Percentiles rank a stretch among this genome's conserved stretches.
Evolutionary conservation across 331 rosid genomes (phyloP).

Genomic region (Rosa hybrid): DNA sequence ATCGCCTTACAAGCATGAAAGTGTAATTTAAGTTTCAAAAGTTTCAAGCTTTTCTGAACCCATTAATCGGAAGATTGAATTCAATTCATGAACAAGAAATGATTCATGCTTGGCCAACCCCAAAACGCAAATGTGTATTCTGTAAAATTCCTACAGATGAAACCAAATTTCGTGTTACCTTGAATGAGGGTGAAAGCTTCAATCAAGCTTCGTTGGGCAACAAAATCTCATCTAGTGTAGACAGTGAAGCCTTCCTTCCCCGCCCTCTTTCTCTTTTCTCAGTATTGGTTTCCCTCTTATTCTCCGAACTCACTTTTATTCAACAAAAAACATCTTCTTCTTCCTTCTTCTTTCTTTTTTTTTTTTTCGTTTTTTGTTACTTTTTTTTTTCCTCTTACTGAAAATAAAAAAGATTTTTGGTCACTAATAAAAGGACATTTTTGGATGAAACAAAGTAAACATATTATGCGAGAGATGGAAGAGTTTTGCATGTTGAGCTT

Average conservation of each 20-base stretch:
- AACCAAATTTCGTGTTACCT: not conserved
- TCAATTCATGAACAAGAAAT: not conserved
- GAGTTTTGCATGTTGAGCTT: no score
- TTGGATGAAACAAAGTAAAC: no score
- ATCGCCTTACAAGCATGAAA: not conserved
- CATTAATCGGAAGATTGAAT: not conserved
- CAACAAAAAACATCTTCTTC: no score
- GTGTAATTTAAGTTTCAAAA: not conserved
- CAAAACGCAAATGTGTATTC: not conserved
- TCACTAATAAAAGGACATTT: no score
- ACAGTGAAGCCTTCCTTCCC: not conserved
- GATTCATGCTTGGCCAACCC: not conserved
- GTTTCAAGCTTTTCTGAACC: not conserved
- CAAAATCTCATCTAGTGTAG: not conserved
- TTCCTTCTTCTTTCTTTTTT: no score
- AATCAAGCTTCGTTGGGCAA: not conserved
- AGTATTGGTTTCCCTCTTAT: not conserved
- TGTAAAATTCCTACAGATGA: not conserved
- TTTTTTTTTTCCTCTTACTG: not conserved
- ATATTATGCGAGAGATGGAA: no score
- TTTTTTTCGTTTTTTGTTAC: not conserved
- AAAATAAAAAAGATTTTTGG: not conserved
- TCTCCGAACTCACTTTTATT: not conserved
- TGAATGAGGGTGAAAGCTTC: not conserved
- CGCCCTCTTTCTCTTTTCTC: not conserved